Conservation (phyloP, 129 eudicot genomes). For the Rutidosis leptorrhynchoides region DNA sequence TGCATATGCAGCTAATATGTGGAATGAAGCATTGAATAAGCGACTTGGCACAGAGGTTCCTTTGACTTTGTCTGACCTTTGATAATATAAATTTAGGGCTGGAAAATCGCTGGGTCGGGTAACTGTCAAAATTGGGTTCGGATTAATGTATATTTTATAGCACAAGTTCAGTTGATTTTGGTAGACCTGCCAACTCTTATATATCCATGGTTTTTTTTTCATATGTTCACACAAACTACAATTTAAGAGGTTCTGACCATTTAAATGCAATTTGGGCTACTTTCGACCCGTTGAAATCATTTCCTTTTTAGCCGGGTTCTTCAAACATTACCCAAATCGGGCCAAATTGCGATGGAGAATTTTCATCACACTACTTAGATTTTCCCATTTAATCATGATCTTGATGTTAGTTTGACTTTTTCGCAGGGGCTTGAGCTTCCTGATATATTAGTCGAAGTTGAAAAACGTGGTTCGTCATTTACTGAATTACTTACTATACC, state of each 20-base stretch:
- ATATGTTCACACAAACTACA: background rate
- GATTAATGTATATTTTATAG: background rate
- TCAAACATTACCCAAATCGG: background rate
- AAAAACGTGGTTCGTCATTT: conserved; percentile 82
- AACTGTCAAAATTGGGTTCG: conserved; percentile 1
- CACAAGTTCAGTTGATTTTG: background rate
- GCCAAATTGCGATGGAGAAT: background rate
- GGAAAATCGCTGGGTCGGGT: background rate
- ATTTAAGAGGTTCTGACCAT: background rate
- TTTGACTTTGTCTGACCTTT: background rate
- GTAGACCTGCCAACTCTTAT: background rate
- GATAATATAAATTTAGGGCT: background rate
- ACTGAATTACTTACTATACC: conserved; percentile 70
- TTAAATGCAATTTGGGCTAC: background rate
- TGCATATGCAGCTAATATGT: too few species aligned
- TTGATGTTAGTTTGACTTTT: conserved; percentile 27
- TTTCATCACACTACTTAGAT: background rate
- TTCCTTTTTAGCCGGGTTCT: too few species aligned
- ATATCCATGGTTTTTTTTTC: background rate
- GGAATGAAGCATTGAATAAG: too few species aligned
- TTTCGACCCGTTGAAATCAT: background rate
- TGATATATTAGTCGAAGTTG: conserved; percentile 87
- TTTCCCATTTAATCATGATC: background rate
- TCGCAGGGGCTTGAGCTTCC: conserved; percentile 68
- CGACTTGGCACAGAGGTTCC: too few species aligned